Conservation (phyloP, 805 yeast species). For the Candida krabiensis region DNA sequence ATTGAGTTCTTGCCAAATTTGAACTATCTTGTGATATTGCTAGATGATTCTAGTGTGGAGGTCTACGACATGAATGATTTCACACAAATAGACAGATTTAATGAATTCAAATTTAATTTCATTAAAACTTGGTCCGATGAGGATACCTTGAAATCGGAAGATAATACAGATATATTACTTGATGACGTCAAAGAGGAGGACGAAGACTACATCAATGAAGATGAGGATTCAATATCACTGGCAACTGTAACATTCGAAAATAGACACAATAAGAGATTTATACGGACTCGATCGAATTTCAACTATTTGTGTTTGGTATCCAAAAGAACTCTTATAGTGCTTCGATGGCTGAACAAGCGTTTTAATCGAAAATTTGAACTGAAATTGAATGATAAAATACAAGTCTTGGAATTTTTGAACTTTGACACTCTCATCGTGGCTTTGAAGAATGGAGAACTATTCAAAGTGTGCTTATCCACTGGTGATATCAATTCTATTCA, state of each 20-base stretch:
- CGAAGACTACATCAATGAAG: constrained; percentile 18
- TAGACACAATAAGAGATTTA: constrained; percentile 7
- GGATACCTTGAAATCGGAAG: constrained; percentile 4
- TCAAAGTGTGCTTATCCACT: constrained; percentile 15
- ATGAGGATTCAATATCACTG: constrained; percentile 32
- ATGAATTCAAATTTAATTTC: constrained; percentile 33
- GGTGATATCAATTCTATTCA: constrained; percentile 20
- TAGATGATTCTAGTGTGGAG: constrained; percentile 32
- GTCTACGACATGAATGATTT: constrained; percentile 32
- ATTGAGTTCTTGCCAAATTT: constrained; percentile 33
- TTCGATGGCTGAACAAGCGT: constrained; percentile 23
- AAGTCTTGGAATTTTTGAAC: constrained; percentile 24
- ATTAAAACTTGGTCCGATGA: constrained; percentile 26
- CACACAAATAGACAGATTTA: constrained; percentile 30
- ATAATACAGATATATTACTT: constrained; percentile 5
- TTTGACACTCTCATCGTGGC: constrained; percentile 22
- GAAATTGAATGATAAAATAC: constrained; percentile 25
- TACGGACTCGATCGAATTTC: constrained; percentile 10
- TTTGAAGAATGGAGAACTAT: constrained; percentile 26
- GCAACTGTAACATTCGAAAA: constrained; percentile 27
- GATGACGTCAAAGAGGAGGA: constrained; percentile 24
- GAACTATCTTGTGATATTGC: constrained; percentile 29
- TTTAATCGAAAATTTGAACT: constrained; percentile 26
- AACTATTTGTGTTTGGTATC: constrained; percentile 22
- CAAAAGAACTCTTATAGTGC: constrained; percentile 23